Evolutionary conservation across 2,329 filamentous ascomycete genomes (phyloP).

Genomic region (Fusarium bactridioides): DNA sequence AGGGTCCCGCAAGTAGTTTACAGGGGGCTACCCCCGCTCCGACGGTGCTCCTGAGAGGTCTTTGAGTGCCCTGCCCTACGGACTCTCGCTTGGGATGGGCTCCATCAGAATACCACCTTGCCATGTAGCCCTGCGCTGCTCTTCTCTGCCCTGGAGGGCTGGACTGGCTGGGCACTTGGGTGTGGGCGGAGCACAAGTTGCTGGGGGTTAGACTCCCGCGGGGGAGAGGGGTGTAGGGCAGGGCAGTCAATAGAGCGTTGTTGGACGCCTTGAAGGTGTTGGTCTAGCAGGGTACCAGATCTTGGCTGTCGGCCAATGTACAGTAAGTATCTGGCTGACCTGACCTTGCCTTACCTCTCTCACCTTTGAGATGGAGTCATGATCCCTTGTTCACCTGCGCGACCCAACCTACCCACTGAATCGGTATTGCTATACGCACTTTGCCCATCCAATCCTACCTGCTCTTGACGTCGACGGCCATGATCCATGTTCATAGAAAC

Average conservation of each 20-base stretch:
- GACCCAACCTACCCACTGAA: constrained; percentile 4
- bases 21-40: constrained; percentile 19
- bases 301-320: constrained; percentile 16
- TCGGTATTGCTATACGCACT: background rate
- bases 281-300: constrained; percentile 7
- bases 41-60: constrained; percentile 1
- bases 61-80: constrained; percentile 26
- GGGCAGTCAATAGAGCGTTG: background rate
- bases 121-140: constrained; percentile 24
- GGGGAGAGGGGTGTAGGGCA: constrained; percentile 33
- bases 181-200: background rate
- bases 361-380: constrained; percentile 1
- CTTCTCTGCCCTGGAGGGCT: constrained; percentile 32
- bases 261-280: background rate
- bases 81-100: background rate
- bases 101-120: constrained; percentile 8
- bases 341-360: constrained; percentile 4
- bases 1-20: background rate
- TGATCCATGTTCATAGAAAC: constrained; percentile 4
- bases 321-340: constrained; percentile 5
- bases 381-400: constrained; percentile 11
- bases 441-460: background rate
- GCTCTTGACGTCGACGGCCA: background rate
- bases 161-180: background rate
- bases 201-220: constrained; percentile 3